These are phyloP conservation scores for Begonia loranthoides DNA, from an alignment of 306 rosid genomes.

Conservation along the genomic window DNA sequence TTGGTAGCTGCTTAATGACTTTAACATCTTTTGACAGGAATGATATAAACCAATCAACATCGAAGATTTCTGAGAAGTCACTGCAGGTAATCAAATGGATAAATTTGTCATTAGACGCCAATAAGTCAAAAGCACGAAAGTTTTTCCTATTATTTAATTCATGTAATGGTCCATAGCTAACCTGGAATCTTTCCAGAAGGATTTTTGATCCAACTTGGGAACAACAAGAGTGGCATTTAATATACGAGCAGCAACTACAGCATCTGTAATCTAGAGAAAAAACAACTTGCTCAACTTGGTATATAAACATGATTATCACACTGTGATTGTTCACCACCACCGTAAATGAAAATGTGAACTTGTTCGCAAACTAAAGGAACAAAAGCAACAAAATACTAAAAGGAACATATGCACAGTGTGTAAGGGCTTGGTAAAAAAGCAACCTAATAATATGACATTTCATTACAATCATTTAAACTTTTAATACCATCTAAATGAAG, in stretches of 20 bases:
- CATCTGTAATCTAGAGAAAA: constrained; percentile 80
- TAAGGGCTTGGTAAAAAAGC: too few species aligned
- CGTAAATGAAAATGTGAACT: too few species aligned
- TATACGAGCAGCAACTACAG: constrained; percentile 92
- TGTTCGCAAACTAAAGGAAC: constrained; percentile 10
- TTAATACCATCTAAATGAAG: too few species aligned
- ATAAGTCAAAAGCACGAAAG: not conserved
- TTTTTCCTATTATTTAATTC: not conserved
- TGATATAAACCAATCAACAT: constrained; percentile 75
- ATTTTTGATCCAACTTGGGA: constrained; percentile 86
- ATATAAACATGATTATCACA: constrained; percentile 2
- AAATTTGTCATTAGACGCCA: constrained; percentile 1
- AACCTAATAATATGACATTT: too few species aligned
- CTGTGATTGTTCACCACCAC: too few species aligned
- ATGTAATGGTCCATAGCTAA: constrained; percentile 14
- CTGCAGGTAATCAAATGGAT: constrained; percentile 46
- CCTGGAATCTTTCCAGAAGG: constrained; percentile 98
- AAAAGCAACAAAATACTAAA: constrained; percentile 4
- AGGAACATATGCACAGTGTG: too few species aligned
- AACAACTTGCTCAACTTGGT: constrained; percentile 15
- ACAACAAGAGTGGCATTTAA: constrained; percentile 90
- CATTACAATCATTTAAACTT: too few species aligned
- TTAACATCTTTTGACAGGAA: constrained; percentile 68
- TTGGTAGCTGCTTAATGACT: constrained; percentile 76
- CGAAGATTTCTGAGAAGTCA: constrained; percentile 89